Conservation (phyloP, 2,329 filamentous ascomycete genomes). For the Chaetomium strumarium region DNA sequence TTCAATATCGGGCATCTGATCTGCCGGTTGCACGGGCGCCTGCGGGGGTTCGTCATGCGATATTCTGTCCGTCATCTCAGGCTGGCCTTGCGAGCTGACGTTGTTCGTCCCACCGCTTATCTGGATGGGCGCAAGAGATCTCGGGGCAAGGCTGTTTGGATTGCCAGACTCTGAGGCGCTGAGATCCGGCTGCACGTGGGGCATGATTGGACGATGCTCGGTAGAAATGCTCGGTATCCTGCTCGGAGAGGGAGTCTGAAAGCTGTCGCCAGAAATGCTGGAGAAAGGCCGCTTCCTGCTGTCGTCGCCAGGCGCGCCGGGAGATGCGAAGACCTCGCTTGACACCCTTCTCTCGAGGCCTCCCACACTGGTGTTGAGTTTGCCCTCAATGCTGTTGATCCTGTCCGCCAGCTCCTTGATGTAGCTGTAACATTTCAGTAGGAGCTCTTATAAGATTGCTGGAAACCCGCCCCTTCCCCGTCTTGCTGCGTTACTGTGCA, state of each 20-base stretch:
- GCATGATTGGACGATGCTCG: slow-evolving; percentile 41
- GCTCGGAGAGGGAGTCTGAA: slow-evolving; percentile 35
- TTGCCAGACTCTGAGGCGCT: slow-evolving; percentile 31
- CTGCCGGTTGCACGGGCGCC: slow-evolving; percentile 30
- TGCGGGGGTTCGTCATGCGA: slow-evolving; percentile 19
- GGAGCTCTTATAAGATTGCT: too few relatives aligned
- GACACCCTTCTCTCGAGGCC: slow-evolving; percentile 37
- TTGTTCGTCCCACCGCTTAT: slow-evolving; percentile 2
- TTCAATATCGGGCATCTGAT: slow-evolving; percentile 34
- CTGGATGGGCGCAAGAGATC: slow-evolving; percentile 32
- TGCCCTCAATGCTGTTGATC: slow-evolving; percentile 74
- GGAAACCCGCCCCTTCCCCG: too few relatives aligned
- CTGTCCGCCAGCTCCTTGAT: slow-evolving; percentile 89
- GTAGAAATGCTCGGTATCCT: slow-evolving; percentile 42
- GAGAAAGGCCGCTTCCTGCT: slow-evolving; percentile 45
- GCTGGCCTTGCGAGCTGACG: slow-evolving; percentile 12
- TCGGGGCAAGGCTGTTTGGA: slow-evolving; percentile 39
- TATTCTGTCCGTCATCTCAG: slow-evolving; percentile 32
- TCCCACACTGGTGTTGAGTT: slow-evolving; percentile 51
- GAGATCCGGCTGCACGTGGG: slow-evolving; percentile 32
- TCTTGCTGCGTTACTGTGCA: too few relatives aligned
- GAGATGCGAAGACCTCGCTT: slow-evolving; percentile 49
- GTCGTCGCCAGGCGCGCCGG: slow-evolving; percentile 38
- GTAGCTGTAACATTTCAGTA: slow-evolving; percentile 49
- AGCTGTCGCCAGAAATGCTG: slow-evolving; percentile 39